Base-by-base conservation (phyloP, 2,329 filamentous ascomycete genomes). In the Penicillium sp. region DNA sequence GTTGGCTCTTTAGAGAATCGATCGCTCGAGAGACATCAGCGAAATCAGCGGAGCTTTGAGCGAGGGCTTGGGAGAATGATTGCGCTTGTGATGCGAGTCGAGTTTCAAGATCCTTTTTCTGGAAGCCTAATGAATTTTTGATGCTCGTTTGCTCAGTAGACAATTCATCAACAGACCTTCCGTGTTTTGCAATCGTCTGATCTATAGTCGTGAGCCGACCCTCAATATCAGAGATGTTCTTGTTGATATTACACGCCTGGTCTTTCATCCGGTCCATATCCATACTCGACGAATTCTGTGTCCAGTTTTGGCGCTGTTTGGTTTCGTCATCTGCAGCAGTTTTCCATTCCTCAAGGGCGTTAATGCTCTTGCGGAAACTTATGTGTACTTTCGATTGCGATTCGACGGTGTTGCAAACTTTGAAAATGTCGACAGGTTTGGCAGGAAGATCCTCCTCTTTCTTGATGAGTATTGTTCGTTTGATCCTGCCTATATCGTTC, bases 401-500 rank as follows among this genome's bases (percentile, higher is more conserved):
- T 6, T 45, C 42, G 13, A 45, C 16, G 9, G 42, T 45, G 11
- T 45, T 45, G n/a, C 39, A 26, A 9, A 43, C 24, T 18, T 43
- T 43, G 6, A 18, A 16, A 26, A 43, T n/a, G 10, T 43, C 39
- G 39, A 43, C 28, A 14, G 42, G 42, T 11, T 31, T 21, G 9
- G 31, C n/a, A 43, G 42, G 42, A n/a, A 45, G 42, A 16, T 45
- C 26, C 2, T 45, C 16, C 42, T 45, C 28, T 16, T 43, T 16
- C 39, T 43, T 43, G 23, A 43, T 43, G 8, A 43, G n/a, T 10
- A 43, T 43, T 26, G 39, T 43, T 43, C 39, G 39, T 11, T 43
- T 43, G 39, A 43, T 43, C 23, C 10, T 43, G 9, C 23, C 23
- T 23, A 43, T 23, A 26, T 43, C 39, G 16, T 43, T 19, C 11